Base-by-base conservation (phyloP, 768 basidiomycete genomes). In the Mrakia gelida region DNA sequence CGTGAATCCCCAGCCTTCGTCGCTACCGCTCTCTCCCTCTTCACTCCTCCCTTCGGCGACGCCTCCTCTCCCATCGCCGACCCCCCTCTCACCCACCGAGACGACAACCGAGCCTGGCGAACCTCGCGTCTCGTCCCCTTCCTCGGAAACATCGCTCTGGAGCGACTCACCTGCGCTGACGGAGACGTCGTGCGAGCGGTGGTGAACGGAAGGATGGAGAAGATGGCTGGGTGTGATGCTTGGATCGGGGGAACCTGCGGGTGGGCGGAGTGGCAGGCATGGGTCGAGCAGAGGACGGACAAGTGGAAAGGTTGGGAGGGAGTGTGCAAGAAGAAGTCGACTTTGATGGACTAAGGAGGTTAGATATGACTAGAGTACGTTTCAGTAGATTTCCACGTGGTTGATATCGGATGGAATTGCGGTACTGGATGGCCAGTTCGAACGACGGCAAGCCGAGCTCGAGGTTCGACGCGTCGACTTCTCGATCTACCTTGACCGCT, bases 1-100 rank as follows among this genome's bases (percentile, higher is more conserved):
- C 84, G 86, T 26, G 85, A 86, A 78, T 85, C 85, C 15, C 85
- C 85, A 1, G 84, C 84, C 0, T 83, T 86, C 80, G 85, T 84
- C 13, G 81, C 84, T 5, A 82, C 82, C 63, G 84, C 85, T 71
- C 80, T 86, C 38, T 85, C 85, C 78, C 79, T 86, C 0, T 86
- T 84, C 84, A 67, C 73, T 0, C 80, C 80, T 34, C 70, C 76
- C 10, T 75, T 62, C 56, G 61, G 80, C 61, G 71, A 80, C 71
- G 72, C 81, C 72, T 54, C 72, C 63, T 21, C 41, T 34, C 79
- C 84, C 16, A 80, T 79, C 16, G 68, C 76, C 23, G 49, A 79
- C 16, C 84, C 83, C 9, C 80, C 82, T 1, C 80, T 83, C n/a
- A 81, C 83, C 54, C 80, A 81, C 54, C 71, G 83, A 62, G 80